Evolutionary conservation across 306 rosid species (phyloP), one percentile per base, ranked within the genome.

Genomic region (Cyamopsis tetragonoloba): DNA sequence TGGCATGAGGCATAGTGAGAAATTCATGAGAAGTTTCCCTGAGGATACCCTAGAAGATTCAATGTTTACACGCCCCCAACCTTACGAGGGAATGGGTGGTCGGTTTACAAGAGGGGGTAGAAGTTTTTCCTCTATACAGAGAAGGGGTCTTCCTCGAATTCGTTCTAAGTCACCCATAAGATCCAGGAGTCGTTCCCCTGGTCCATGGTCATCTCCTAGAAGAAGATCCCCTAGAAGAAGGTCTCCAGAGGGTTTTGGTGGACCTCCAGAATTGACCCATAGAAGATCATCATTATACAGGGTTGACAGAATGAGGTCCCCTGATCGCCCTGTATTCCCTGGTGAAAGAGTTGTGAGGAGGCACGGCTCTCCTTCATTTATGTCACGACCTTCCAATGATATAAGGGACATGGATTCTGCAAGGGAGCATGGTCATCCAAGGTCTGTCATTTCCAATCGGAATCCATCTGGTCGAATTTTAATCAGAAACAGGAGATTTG

Each of bases 141-240:
- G 91, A 75, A 84, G 89, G 70, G 83, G 82, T 18, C 60, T 53
- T 75, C 82, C 86, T 5, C 83, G 75, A 60, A 71, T 84, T 44
- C 89, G 77, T 32, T 86, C 96, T 1, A 90, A 83, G 77, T 93
- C 96, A 1, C 97, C 97, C 14, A 78, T 88, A 62, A 80, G 86
- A 71, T 80, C 96, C 3, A 76, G 96, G 68, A 79, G 86, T 73
- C 96, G 96, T 49, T 87, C 98, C 38, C 96, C 96, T 18, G 83
- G 83, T 30, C 83, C 48, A 14, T 89, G 96, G 98, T 51, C 86
- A 26, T 81, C 96, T 51, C 95, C 95, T 13, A 82, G 88, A 66
- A 82, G 92, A 59, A 77, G 86, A 62, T 82, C 96, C 35, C 96
- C 96, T 3, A 83, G 95, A 81, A 84, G 96, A 75, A 88, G 96